Evolutionary conservation across 1,284 basidiomycete genomes (phyloP).

Genomic region (Fistulinella cinereoalba): DNA sequence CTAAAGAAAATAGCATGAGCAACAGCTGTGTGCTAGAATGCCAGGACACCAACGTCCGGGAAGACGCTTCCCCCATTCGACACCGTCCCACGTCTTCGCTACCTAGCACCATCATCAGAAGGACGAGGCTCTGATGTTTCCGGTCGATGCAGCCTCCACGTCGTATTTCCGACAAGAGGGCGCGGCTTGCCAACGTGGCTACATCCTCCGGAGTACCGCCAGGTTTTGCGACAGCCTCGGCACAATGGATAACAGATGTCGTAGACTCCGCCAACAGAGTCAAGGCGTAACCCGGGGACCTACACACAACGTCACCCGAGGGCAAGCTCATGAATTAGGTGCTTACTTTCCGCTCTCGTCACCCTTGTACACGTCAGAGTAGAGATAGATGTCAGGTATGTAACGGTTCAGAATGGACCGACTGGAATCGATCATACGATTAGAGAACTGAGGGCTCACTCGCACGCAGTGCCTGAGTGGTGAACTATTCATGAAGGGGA

Average conservation of each 20-base stretch:
- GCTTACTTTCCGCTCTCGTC: constrained; percentile 93
- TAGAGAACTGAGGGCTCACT: constrained; percentile 96
- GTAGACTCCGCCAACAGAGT: constrained; percentile 91
- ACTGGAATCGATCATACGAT: constrained; percentile 94
- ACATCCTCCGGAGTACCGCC: constrained; percentile 91
- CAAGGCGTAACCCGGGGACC: constrained; percentile 94
- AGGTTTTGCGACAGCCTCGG: constrained; percentile 81
- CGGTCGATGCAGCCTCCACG: constrained; percentile 89
- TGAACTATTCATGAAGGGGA: constrained; percentile 7
- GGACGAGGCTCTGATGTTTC: constrained; percentile 84
- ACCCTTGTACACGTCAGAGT: constrained; percentile 98
- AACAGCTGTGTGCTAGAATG: neutral
- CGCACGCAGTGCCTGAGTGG: constrained; percentile 80
- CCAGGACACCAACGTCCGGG: constrained; percentile 67
- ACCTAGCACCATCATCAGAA: constrained; percentile 91
- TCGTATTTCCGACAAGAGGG: constrained; percentile 77
- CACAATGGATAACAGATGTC: constrained; percentile 84
- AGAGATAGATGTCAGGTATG: constrained; percentile 97
- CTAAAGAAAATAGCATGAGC: constrained; percentile 41
- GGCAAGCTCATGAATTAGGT: neutral
- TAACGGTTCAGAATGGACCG: constrained; percentile 92
- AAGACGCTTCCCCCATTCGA: constrained; percentile 79
- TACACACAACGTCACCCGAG: constrained; percentile 30
- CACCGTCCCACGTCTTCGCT: constrained; percentile 95
- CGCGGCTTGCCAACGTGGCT: constrained; percentile 75